Base-by-base conservation (phyloP, 2,329 filamentous ascomycete species). In the Cryphonectria japonica region DNA sequence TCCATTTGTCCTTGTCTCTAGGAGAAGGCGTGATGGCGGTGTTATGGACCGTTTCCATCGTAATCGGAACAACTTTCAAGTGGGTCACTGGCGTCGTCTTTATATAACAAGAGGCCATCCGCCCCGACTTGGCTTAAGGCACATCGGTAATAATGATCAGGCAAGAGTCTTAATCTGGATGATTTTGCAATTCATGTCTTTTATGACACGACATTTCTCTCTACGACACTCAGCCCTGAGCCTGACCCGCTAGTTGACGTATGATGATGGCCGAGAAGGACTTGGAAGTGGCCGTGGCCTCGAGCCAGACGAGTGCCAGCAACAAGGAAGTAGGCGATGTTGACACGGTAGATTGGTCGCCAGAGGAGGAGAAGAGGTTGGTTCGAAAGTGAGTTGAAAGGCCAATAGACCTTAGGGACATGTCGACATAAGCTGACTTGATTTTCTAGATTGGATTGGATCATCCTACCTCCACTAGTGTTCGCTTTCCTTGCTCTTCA, bases 401-500 rank as follows among this genome's bases (percentile, higher is more conserved):
- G 13, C 2, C 41, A 22, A 11, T 39, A 14, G 6, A 1, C 11
- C 2, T 50, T 50, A 6, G 11, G 8, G n/a, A 32, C n/a, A 26
- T 22, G 26, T 1, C 11, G 32, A 37, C 26, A 37, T 9, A 9
- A 11, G 34, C 57, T 69, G 62, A 71, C 39, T 14, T 8, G 3
- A 39, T 16, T 19, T 22, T 7, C 9, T 37, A 72, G 72, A 62
- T 65, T 73, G 16, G 72, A 73, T 41, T 59, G 71, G 34, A 70
- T 73, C 65, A 52, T 73, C 29, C 63, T 73, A 54, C 72, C 72
- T 14, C 68, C 68, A 11, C 60, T 73, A 1, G 69, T 67, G 2
- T 71, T 73, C 7, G 72, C 67, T 9, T 72, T 73, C 57, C 69
- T 73, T n/a, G 68, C 67, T 64, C 57, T 73, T 32, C 72, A 73